phyloP scores from a whole-genome alignment of 768 basidiomycete species.

The Rubroboletus pulcherrimus region DNA sequence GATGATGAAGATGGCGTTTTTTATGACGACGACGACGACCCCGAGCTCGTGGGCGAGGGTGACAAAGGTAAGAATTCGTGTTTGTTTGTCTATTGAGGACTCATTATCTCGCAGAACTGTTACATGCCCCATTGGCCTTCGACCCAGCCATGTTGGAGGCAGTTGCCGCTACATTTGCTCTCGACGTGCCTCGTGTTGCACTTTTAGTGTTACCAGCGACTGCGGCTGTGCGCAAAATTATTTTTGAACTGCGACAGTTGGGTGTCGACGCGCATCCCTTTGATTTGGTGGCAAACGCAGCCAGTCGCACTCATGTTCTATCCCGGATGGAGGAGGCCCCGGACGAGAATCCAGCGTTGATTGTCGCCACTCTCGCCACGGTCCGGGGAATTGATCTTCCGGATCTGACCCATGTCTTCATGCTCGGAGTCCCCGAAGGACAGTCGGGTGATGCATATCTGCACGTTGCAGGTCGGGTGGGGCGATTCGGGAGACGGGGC shows the following conservation, averaged over 20 bases:
- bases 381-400: conserved; percentile 73
- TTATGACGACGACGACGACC: conserved; percentile 23
- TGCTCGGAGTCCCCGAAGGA: conserved; percentile 58
- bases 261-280: conserved; percentile 66
- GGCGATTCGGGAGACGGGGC: conserved; percentile 62
- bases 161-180: conserved; percentile 64
- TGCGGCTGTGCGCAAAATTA: conserved; percentile 56
- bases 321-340: conserved; percentile 28
- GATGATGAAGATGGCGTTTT: conserved; percentile 19
- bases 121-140: conserved; percentile 47
- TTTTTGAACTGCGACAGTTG: conserved; percentile 60
- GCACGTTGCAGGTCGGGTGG: conserved; percentile 73
- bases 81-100: not conserved
- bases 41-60: conserved; percentile 13
- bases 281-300: conserved; percentile 45
- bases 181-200: conserved; percentile 66
- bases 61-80: conserved; percentile 20
- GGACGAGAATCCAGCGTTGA: conserved; percentile 53
- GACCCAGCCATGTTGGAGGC: conserved; percentile 59
- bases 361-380: conserved; percentile 67
- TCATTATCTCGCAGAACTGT: conserved; percentile 38
- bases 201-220: conserved; percentile 65
- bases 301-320: conserved; percentile 43
- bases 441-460: conserved; percentile 56
- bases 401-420: conserved; percentile 69